These are phyloP conservation scores for Atkinsonella texensis DNA, from an alignment of 2,329 filamentous ascomycete species.

Conservation along the genomic window DNA sequence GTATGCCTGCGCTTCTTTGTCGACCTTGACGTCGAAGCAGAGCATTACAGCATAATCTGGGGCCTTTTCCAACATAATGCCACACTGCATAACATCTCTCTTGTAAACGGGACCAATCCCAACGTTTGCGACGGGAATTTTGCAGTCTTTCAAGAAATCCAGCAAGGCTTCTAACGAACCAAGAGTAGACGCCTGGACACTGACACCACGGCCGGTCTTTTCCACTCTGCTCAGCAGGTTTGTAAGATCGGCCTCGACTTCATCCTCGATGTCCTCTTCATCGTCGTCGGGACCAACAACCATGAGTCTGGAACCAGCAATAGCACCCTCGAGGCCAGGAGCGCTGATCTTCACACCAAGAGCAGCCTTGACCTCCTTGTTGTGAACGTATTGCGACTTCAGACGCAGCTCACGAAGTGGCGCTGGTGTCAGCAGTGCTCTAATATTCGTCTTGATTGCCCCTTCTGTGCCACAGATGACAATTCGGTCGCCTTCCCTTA, in stretches of 20 bases:
- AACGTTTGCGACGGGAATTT: constrained; percentile 96
- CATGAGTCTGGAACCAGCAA: constrained; percentile 87
- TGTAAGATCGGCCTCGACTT: constrained; percentile 90
- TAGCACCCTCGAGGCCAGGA: constrained; percentile 88
- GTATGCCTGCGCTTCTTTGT: constrained; percentile 86
- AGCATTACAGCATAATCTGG: constrained; percentile 98
- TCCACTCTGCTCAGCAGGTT: constrained; percentile 84
- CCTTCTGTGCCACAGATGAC: constrained; percentile 96
- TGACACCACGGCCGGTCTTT: constrained; percentile 87
- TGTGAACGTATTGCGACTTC: constrained; percentile 94
- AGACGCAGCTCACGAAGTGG: constrained; percentile 88
- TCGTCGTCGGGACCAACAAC: constrained; percentile 93
- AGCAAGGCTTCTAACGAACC: constrained; percentile 92
- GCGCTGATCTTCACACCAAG: constrained; percentile 98
- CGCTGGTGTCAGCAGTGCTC: constrained; percentile 85
- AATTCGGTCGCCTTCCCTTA: constrained; percentile 87
- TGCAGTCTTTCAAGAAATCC: constrained; percentile 89
- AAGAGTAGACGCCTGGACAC: constrained; percentile 91
- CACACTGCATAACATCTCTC: constrained; percentile 91
- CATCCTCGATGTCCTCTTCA: constrained; percentile 91
- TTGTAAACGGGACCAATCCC: constrained; percentile 97
- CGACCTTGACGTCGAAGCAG: constrained; percentile 98
- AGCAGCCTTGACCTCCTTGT: constrained; percentile 97
- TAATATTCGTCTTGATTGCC: constrained; percentile 86
- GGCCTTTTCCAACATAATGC: constrained; percentile 90